Conservation (phyloP, 345 rosid species). For the Punica granatum region DNA sequence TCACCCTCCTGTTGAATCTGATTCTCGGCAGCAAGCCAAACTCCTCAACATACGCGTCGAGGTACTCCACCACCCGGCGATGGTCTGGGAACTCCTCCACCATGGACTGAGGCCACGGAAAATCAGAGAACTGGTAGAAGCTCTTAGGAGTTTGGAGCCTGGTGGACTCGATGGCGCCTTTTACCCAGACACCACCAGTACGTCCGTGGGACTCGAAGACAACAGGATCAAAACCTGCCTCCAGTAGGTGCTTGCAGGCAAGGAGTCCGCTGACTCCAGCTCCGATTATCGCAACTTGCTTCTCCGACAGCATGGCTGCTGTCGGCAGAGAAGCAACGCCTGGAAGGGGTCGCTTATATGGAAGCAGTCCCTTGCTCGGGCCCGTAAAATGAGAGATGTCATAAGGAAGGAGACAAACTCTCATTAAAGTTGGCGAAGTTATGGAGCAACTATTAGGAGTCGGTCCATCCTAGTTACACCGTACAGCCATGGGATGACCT, state of each 20-base stretch:
- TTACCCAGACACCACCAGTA: constrained; percentile 31
- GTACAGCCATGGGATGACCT: too few relatives aligned
- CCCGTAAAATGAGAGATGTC: too few relatives aligned
- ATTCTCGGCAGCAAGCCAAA: constrained; percentile 25
- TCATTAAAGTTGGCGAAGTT: too few relatives aligned
- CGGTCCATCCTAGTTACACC: too few relatives aligned
- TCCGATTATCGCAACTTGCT: constrained; percentile 28
- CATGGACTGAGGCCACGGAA: constrained; percentile 25
- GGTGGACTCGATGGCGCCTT: constrained; percentile 24
- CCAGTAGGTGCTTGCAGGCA: constrained; percentile 28
- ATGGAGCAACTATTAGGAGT: too few relatives aligned
- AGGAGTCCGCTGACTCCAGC: constrained; percentile 41
- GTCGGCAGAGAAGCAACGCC: too few relatives aligned
- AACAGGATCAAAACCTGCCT: constrained; percentile 20
- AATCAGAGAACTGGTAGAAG: constrained; percentile 35
- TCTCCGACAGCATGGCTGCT: neutral
- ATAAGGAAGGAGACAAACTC: too few relatives aligned
- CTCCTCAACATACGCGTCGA: constrained; percentile 20
- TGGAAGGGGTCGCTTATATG: too few relatives aligned
- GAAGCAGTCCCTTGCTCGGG: too few relatives aligned
- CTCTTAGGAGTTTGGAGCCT: constrained; percentile 33
- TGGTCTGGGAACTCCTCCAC: constrained; percentile 28
- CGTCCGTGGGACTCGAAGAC: constrained; percentile 24
- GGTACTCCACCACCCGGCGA: constrained; percentile 24
- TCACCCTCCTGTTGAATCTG: constrained; percentile 24